These are phyloP conservation scores for Misopates orontium DNA, from an alignment of 257 asterid genomes.

Conservation along the genomic window DNA sequence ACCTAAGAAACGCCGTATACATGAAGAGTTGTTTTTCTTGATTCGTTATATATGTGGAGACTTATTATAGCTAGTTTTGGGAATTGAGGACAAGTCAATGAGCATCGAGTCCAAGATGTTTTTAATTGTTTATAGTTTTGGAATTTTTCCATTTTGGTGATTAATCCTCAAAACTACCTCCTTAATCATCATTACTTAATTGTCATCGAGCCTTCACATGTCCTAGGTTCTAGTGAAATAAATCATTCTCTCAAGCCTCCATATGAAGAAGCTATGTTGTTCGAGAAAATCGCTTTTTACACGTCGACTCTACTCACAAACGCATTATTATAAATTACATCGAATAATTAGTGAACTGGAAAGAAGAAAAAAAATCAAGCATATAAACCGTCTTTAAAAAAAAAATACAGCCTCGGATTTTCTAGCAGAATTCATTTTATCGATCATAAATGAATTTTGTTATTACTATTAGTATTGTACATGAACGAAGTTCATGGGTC, in stretches of 20 bases:
- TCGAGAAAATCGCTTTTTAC: too few relatives aligned
- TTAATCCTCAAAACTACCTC: conserved; percentile 12
- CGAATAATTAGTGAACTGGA: too few relatives aligned
- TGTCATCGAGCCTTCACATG: conserved; percentile 38
- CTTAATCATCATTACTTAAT: conserved; percentile 27
- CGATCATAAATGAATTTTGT: too few relatives aligned
- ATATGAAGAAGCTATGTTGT: not conserved
- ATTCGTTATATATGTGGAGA: conserved; percentile 23
- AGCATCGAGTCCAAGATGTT: conserved; percentile 46
- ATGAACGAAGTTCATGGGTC: too few relatives aligned
- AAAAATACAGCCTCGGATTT: too few relatives aligned
- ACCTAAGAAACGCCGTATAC: not conserved
- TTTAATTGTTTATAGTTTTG: not conserved
- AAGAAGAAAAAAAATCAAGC: too few relatives aligned
- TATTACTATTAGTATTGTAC: too few relatives aligned
- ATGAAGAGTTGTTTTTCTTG: conserved; percentile 21
- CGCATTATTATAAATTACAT: too few relatives aligned
- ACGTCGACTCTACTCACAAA: too few relatives aligned
- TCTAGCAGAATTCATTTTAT: too few relatives aligned
- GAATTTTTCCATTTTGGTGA: not conserved
- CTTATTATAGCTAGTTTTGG: conserved; percentile 21
- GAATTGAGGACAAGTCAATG: conserved; percentile 46
- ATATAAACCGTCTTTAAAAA: too few relatives aligned
- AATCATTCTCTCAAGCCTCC: conserved; percentile 38
- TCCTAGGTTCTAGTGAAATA: conserved; percentile 38